phyloP scores from a whole-genome alignment of 2,329 filamentous ascomycete genomes.

The Cladosporium sp. region DNA sequence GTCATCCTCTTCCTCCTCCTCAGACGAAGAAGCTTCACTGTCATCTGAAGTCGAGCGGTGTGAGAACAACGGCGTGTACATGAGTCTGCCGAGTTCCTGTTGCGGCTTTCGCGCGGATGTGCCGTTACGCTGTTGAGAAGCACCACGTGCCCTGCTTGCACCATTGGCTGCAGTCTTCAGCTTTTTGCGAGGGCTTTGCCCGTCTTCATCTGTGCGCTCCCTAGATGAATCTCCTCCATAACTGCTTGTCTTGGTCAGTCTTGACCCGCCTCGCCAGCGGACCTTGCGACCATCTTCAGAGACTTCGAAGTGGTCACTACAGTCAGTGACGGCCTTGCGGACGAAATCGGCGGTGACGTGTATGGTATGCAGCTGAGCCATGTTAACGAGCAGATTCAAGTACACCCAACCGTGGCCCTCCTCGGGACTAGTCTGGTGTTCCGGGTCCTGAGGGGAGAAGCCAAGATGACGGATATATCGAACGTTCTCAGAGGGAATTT shows the following conservation, averaged over 20 bases:
- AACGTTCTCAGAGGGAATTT: conserved; percentile 72
- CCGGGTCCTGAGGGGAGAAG: conserved; percentile 56
- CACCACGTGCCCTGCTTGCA: neutral
- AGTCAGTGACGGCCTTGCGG: conserved; percentile 63
- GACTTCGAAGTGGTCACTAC: conserved; percentile 71
- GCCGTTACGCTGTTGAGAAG: conserved; percentile 3
- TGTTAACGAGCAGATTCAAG: conserved; percentile 71
- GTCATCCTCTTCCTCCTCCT: conserved; percentile 29
- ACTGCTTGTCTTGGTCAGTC: conserved; percentile 60
- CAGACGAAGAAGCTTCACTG: conserved; percentile 34
- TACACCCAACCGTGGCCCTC: conserved; percentile 78
- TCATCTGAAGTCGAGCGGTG: conserved; percentile 41
- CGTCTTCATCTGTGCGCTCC: conserved; percentile 17
- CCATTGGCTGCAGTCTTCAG: conserved; percentile 22
- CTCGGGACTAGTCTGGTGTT: conserved; percentile 49
- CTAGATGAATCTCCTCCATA: conserved; percentile 39
- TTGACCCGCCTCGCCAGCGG: conserved; percentile 68
- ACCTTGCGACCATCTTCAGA: conserved; percentile 75
- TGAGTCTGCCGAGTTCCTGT: conserved; percentile 32
- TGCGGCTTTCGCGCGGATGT: conserved; percentile 9
- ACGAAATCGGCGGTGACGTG: conserved; percentile 78
- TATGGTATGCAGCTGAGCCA: conserved; percentile 81
- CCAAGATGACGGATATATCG: conserved; percentile 74
- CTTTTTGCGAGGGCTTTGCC: conserved; percentile 25
- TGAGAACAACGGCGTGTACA: conserved; percentile 47